Evolutionary conservation across 2,329 filamentous ascomycete genomes (phyloP), one percentile per base, ranked within the genome.

Genomic region (Chaetomium olivaceum): DNA sequence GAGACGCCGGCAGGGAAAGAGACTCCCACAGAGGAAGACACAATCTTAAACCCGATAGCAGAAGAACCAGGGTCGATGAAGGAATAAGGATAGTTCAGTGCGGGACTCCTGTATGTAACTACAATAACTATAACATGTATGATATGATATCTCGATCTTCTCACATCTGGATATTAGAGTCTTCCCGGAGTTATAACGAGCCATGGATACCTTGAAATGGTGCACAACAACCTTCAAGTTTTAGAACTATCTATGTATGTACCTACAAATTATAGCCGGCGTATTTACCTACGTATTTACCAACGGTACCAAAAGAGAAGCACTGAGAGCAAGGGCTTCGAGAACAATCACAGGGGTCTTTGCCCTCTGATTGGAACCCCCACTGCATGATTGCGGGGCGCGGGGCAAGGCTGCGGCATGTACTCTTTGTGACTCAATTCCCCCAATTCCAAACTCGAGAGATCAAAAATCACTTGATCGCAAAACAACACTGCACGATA

Each of bases 391-490:
- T 43, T 65, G 69, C 66, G 70, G 69, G 67, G 67, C 70, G 67
- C 67, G 70, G 66, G 69, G 69, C 62, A 43, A 60, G 60, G 27
- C 46, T 59, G 62, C 63, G 55, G 60, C 64, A 62, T 61, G 57
- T 46, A 12, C 54, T 36, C 36, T 21, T 50, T 62, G 67, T 70
- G 68, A 70, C 68, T 70, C 68, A 70, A 65, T 68, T 66, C 65
- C 43, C 43, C 50, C 14, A 60, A 23, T 31, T 39, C 48, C 6
- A 39, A 63, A 58, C 19, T 58, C 23, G 5, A 43, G 55, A 16
- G 25, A 29, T 9, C 16, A 56, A 52, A 55, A 56, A 54, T 39
- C 50, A 51, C 51, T 61, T 43, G 57, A 61, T 33, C 29, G 16
- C 7, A 43, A 59, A 57, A n/a, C 54, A 33, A 55, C 23, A 27